Base-by-base conservation (phyloP, 495 filamentous ascomycete species). In the Penicillium samsonianum region DNA sequence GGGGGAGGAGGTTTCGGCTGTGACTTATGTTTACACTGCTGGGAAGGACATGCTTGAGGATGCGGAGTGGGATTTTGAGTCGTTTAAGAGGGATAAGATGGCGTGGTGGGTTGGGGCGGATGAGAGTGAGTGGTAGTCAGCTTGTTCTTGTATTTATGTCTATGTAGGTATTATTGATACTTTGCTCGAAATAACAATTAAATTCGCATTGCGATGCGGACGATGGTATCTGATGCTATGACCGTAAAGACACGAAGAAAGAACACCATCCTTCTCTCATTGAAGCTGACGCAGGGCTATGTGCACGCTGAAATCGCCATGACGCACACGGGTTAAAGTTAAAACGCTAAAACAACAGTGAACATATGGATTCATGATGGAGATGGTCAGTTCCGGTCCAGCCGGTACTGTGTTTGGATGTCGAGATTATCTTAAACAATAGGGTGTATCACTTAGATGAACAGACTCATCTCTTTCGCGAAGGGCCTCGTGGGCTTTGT, bases 21-120 rank as follows among this genome's bases (percentile, higher is more conserved):
- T 88, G 65, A 87, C 89, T n/a, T 97, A 98, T 73, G 80, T 96
- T 14, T 97, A 81, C 77, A 73, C 75, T n/a, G 62, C 75, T 4
- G 72, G 70, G 0, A 58, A 61, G 48, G 57, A 69, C 16, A 41
- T 62, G 30, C 69, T 96, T 50, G 90, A 94, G 67, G 66, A 68
- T 35, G 69, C 70, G 25, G 90, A 94, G 69, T 96, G 92, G 92
- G 90, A 94, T 73, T 89, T 88, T 73, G 84, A 87, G 53, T 80
- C 84, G 38, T 92, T 92, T 56, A 80, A 82, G 53, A 73, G 71
- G 64, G 84, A 90, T 58, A 90, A 89, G 74, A 67, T 91, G 78
- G 62, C 68, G n/a, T 76, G 72, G 67, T 82, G 80, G 80, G 65
- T 80, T 58, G 63, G 53, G 22, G 67, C 59, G 1, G 64, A 73